Conservation (phyloP, 331 rosid species). For the Malus hybrid region DNA sequence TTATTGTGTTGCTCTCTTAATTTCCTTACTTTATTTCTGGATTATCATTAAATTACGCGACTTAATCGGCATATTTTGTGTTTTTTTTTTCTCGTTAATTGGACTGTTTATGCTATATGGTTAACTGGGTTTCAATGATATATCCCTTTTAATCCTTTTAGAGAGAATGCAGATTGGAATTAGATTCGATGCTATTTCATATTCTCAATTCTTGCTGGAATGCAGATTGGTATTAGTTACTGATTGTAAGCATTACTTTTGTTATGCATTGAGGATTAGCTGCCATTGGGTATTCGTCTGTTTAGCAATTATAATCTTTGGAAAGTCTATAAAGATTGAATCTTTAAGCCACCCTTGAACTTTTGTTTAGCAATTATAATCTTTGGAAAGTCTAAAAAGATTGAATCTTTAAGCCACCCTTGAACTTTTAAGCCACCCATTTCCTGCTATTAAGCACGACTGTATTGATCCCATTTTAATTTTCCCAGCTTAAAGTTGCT, state of each 20-base stretch:
- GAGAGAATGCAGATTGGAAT: too few relatives aligned
- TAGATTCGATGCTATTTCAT: too few relatives aligned
- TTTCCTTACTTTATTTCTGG: not conserved
- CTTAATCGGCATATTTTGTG: too few relatives aligned
- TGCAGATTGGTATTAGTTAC: too few relatives aligned
- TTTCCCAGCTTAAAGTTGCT: not conserved
- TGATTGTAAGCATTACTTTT: too few relatives aligned
- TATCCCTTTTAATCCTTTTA: too few relatives aligned
- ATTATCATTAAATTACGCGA: not conserved
- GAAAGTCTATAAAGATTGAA: not conserved
- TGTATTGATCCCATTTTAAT: not conserved
- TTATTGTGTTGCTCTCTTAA: too few relatives aligned
- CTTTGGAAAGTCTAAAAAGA: not conserved
- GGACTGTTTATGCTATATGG: too few relatives aligned
- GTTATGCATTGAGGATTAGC: too few relatives aligned
- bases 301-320: not conserved
- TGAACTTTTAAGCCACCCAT: not conserved
- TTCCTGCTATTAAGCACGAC: not conserved
- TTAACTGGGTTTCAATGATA: too few relatives aligned
- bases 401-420: not conserved
- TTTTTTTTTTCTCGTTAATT: not conserved
- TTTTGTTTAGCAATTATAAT: not conserved
- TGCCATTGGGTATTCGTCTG: conserved; percentile 10
- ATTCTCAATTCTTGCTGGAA: too few relatives aligned
- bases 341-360: not conserved